phyloP scores from a whole-genome alignment of 2,329 filamentous ascomycete species.

The Incumbomyces delicatus region DNA sequence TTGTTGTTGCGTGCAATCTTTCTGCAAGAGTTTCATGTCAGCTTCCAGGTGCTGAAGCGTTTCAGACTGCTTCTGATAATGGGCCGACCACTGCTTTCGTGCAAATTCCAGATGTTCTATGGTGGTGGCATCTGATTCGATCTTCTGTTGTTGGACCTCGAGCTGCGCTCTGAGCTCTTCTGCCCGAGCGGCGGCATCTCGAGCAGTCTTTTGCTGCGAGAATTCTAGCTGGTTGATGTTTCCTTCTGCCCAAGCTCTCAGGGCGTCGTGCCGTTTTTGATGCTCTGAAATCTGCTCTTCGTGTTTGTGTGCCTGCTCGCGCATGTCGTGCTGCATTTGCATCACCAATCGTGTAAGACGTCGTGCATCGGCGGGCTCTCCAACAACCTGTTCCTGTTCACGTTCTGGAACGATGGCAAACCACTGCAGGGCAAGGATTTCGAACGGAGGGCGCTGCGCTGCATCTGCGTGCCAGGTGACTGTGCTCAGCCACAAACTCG shows the following conservation, averaged over 20 bases:
- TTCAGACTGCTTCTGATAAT: slow-evolving; percentile 6
- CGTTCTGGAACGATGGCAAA: slow-evolving; percentile 2
- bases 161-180: slow-evolving; percentile 3
- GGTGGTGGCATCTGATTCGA: slow-evolving; percentile 1
- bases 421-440: slow-evolving; percentile 6
- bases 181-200: not conserved
- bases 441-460: not conserved
- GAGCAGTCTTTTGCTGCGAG: slow-evolving; percentile 1
- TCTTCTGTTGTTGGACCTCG: slow-evolving; percentile 6
- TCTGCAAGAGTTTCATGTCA: not conserved
- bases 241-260: slow-evolving; percentile 3
- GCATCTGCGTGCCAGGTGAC: slow-evolving; percentile 4
- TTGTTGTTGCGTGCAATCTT: slow-evolving; percentile 2
- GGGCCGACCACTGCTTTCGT: slow-evolving; percentile 1
- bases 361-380: not conserved
- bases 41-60: slow-evolving; percentile 1
- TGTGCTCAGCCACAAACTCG: slow-evolving; percentile 5
- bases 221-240: slow-evolving; percentile 4
- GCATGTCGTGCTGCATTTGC: slow-evolving; percentile 5
- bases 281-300: not conserved
- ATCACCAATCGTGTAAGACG: slow-evolving; percentile 1
- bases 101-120: slow-evolving; percentile 2
- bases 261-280: not conserved
- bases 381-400: not conserved
- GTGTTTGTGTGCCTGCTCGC: not conserved